Conservation (phyloP, 1,284 basidiomycete species). For the Retiboletus fuscus region DNA sequence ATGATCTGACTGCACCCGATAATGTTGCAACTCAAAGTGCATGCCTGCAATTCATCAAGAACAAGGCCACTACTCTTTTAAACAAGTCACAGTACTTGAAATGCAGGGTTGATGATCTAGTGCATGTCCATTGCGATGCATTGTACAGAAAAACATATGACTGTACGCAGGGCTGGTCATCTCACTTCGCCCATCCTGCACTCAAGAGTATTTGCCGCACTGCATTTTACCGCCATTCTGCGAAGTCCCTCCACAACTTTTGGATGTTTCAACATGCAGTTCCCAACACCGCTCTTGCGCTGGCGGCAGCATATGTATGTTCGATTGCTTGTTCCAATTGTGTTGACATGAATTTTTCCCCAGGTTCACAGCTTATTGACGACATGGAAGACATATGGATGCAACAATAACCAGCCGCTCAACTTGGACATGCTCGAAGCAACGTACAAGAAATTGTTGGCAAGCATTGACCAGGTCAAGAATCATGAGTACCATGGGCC, state of each 20-base stretch:
- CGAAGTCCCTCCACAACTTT: neutral
- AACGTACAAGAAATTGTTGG: slow-evolving; percentile 9
- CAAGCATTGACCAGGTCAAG: neutral
- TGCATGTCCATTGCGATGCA: neutral
- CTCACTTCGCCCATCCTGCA: neutral
- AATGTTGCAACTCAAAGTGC: neutral
- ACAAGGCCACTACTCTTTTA: neutral
- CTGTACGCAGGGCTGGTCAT: neutral
- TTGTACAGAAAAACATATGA: neutral
- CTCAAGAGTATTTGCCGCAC: slow-evolving; percentile 4
- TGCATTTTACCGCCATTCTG: neutral
- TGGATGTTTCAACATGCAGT: neutral
- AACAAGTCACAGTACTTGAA: slow-evolving; percentile 3
- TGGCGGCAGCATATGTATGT: slow-evolving; percentile 11
- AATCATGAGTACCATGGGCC: neutral
- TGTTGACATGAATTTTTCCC: neutral
- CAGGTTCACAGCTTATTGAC: neutral
- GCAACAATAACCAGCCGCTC: neutral
- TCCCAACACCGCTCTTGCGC: neutral
- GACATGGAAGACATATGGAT: neutral
- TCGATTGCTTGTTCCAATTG: neutral
- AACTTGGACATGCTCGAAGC: neutral
- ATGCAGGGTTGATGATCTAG: neutral
- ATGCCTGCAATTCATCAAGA: slow-evolving; percentile 3
- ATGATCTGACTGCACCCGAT: neutral